Conservation (phyloP, 495 filamentous ascomycete genomes). For the Lichenothelia convexa region DNA sequence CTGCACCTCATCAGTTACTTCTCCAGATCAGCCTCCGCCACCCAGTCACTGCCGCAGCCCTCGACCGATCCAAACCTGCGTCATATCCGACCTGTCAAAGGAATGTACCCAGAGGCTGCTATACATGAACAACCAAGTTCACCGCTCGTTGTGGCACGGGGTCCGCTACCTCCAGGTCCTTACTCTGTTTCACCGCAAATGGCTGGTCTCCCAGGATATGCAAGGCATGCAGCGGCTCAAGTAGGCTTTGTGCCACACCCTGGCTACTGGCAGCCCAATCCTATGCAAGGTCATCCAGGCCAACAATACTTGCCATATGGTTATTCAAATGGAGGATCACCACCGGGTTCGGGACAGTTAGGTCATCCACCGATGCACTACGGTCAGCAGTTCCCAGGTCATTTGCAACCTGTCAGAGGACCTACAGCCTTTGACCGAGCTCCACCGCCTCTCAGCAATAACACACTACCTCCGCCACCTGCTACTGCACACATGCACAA, state of each 20-base stretch:
- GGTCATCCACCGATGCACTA: slow-evolving; percentile 12
- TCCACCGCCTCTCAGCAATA: slow-evolving; percentile 14
- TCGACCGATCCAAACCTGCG: slow-evolving; percentile 63
- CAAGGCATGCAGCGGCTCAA: slow-evolving; percentile 23
- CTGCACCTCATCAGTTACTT: slow-evolving; percentile 96
- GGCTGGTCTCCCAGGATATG: slow-evolving; percentile 11
- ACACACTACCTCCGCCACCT: slow-evolving; percentile 15
- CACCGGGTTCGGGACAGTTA: neutral
- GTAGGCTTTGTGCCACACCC: slow-evolving; percentile 25
- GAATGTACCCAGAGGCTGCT: slow-evolving; percentile 95
- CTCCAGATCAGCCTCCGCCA: slow-evolving; percentile 50
- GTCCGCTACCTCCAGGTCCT: slow-evolving; percentile 32
- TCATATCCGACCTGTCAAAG: slow-evolving; percentile 68
- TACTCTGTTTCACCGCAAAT: slow-evolving; percentile 30
- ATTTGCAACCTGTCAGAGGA: slow-evolving; percentile 5
- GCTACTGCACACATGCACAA: slow-evolving; percentile 7
- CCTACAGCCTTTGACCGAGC: slow-evolving; percentile 14
- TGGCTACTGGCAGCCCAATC: slow-evolving; percentile 14
- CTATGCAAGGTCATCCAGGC: slow-evolving; percentile 9
- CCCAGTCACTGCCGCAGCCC: slow-evolving; percentile 54
- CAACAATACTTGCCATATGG: slow-evolving; percentile 10
- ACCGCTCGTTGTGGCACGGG: slow-evolving; percentile 44
- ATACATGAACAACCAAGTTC: slow-evolving; percentile 63
- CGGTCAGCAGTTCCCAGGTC: slow-evolving; percentile 13
- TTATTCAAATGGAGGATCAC: slow-evolving; percentile 2